Evolutionary conservation across 108 stramenopile genomes (phyloP).

Genomic region (Licmophora abbreviata): DNA sequence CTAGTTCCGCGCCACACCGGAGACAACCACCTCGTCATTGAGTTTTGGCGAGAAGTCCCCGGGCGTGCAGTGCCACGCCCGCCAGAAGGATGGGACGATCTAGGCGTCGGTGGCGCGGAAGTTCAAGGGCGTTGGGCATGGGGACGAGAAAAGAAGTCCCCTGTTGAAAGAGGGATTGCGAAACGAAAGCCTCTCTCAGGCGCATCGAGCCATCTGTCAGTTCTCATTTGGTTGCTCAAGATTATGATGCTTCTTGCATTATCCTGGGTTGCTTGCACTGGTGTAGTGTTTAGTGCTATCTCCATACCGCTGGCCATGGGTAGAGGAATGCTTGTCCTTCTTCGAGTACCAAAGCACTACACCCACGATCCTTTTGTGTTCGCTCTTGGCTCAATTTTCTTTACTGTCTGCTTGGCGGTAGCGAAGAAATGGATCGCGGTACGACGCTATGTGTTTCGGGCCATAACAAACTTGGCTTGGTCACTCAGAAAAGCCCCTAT

Average conservation of each 20-base stretch:
- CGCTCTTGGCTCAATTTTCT: slow-evolving; percentile 51
- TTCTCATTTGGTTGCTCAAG: slow-evolving; percentile 20
- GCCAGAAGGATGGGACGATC: slow-evolving; percentile 88
- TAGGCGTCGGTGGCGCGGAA: slow-evolving; percentile 72
- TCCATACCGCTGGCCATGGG: slow-evolving; percentile 49
- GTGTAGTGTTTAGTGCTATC: slow-evolving; percentile 23
- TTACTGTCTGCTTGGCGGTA: too few species aligned
- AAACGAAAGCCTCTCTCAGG: slow-evolving; percentile 36
- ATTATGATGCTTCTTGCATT: slow-evolving; percentile 34
- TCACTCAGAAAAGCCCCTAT: too few species aligned
- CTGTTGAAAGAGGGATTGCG: slow-evolving; percentile 67
- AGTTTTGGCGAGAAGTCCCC: slow-evolving; percentile 57
- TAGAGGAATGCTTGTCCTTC: slow-evolving; percentile 29
- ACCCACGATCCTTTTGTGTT: slow-evolving; percentile 76
- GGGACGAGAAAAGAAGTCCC: slow-evolving; percentile 60
- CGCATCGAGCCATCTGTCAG: neutral
- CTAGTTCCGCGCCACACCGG: slow-evolving; percentile 17
- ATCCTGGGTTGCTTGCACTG: slow-evolving; percentile 60
- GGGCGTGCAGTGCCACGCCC: slow-evolving; percentile 68
- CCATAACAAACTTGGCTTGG: too few species aligned
- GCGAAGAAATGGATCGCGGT: neutral
- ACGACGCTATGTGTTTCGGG: too few species aligned
- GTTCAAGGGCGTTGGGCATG: slow-evolving; percentile 85
- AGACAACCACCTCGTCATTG: slow-evolving; percentile 23
- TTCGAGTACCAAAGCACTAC: slow-evolving; percentile 45